These are phyloP conservation scores for Saccharum officinarum DNA, from an alignment of 176 grass and related monocot genomes.

Conservation along the genomic window DNA sequence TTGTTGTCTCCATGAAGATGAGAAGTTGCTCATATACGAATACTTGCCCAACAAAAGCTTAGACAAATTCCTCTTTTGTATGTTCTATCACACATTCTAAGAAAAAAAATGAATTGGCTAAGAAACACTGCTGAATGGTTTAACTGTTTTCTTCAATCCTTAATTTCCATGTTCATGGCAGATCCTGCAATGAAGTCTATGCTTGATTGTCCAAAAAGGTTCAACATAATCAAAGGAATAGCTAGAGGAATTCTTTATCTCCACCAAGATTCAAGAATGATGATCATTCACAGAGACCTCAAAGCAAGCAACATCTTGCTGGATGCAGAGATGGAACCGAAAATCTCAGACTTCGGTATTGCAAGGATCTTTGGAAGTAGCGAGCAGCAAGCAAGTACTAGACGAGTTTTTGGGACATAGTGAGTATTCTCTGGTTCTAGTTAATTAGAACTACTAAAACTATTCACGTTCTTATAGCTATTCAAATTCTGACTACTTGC, in stretches of 20 bases:
- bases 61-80: background rate
- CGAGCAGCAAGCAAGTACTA: background rate
- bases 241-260: background rate
- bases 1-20: background rate
- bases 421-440: background rate
- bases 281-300: background rate
- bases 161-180: background rate
- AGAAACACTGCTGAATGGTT: background rate
- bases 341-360: background rate
- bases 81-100: background rate
- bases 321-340: background rate
- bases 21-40: background rate
- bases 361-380: background rate
- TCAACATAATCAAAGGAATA: constrained; percentile 2
- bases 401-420: background rate
- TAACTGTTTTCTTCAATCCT: background rate
- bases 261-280: background rate
- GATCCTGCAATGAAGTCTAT: background rate
- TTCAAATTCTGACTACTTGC: background rate
- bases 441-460: background rate
- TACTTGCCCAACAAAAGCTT: background rate
- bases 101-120: background rate
- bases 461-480: background rate
- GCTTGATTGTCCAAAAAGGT: background rate
- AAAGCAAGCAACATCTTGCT: background rate